Conservation (phyloP, 768 basidiomycete species). For the Psilocybe tampanensis region DNA sequence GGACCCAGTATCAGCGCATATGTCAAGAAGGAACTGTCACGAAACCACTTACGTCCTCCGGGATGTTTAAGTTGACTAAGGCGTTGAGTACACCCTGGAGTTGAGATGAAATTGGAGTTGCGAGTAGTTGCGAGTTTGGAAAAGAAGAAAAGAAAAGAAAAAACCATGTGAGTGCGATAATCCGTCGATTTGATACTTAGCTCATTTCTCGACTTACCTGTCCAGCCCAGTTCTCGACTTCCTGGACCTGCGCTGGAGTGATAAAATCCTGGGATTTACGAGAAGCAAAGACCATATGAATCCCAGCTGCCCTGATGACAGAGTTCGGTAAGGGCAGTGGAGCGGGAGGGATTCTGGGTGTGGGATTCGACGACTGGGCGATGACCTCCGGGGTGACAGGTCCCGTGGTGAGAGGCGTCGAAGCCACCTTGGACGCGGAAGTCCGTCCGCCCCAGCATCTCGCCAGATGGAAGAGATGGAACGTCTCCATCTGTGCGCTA, state of each 20-base stretch:
- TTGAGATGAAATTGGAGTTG: too few species aligned
- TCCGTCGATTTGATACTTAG: not conserved
- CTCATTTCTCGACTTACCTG: conserved; percentile 32
- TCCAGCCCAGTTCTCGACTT: conserved; percentile 64
- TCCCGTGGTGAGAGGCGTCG: conserved; percentile 47
- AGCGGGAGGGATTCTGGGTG: conserved; percentile 16
- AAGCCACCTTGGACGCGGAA: conserved; percentile 19
- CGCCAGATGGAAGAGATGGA: conserved; percentile 80
- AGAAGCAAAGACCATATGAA: conserved; percentile 83
- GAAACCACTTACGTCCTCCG: conserved; percentile 47
- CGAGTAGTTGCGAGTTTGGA: not conserved
- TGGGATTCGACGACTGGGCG: conserved; percentile 28
- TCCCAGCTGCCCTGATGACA: conserved; percentile 73
- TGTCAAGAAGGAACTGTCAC: conserved; percentile 14
- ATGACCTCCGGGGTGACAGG: conserved; percentile 41
- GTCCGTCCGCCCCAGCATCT: conserved; percentile 58
- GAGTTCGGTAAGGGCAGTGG: conserved; percentile 22
- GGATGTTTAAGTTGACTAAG: conserved; percentile 48
- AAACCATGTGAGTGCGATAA: conserved; percentile 4
- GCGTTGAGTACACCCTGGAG: conserved; percentile 60
- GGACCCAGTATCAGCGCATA: conserved; percentile 10
- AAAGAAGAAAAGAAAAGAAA: not conserved
- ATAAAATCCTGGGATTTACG: conserved; percentile 75
- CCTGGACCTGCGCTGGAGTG: conserved; percentile 61
- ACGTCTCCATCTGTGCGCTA: conserved; percentile 76